Evolutionary conservation across 2,329 filamentous ascomycete species (phyloP).

Genomic region (Fusarium ambrosium): DNA sequence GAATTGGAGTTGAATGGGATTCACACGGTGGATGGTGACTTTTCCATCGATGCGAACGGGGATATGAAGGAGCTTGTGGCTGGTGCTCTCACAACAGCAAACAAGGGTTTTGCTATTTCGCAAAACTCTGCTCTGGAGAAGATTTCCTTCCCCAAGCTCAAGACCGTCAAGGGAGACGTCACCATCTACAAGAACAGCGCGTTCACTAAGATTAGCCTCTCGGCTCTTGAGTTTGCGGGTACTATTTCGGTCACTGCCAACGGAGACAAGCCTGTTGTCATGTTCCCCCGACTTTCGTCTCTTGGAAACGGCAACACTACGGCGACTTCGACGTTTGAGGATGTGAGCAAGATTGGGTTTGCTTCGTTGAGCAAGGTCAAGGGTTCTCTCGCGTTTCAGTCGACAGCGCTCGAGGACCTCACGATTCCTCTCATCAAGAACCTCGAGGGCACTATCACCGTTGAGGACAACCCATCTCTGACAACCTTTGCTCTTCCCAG

Average conservation of each 20-base stretch:
- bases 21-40: conserved; percentile 42
- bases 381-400: conserved; percentile 43
- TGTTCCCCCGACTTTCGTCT: conserved; percentile 39
- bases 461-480: conserved; percentile 42
- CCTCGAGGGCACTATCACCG: conserved; percentile 43
- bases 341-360: conserved; percentile 38
- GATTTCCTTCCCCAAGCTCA: conserved; percentile 42
- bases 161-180: conserved; percentile 43
- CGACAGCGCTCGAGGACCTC: conserved; percentile 37
- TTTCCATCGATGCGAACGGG: conserved; percentile 43
- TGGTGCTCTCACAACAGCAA: conserved; percentile 32
- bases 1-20: conserved; percentile 41
- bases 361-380: conserved; percentile 42
- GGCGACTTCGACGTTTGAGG: conserved; percentile 40
- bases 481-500: conserved; percentile 45
- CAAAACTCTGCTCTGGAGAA: conserved; percentile 39
- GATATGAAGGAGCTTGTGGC: conserved; percentile 37
- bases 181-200: conserved; percentile 43
- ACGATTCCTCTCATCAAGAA: conserved; percentile 43
- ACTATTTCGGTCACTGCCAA: conserved; percentile 47
- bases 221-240: conserved; percentile 42
- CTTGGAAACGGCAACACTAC: conserved; percentile 45
- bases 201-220: conserved; percentile 30
- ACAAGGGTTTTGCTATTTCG: conserved; percentile 43
- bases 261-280: conserved; percentile 30